Percentiles rank a stretch among this genome's conserved stretches.
phyloP scores from a whole-genome alignment of 2,329 filamentous ascomycete genomes.

The Aspergillus flavus region DNA sequence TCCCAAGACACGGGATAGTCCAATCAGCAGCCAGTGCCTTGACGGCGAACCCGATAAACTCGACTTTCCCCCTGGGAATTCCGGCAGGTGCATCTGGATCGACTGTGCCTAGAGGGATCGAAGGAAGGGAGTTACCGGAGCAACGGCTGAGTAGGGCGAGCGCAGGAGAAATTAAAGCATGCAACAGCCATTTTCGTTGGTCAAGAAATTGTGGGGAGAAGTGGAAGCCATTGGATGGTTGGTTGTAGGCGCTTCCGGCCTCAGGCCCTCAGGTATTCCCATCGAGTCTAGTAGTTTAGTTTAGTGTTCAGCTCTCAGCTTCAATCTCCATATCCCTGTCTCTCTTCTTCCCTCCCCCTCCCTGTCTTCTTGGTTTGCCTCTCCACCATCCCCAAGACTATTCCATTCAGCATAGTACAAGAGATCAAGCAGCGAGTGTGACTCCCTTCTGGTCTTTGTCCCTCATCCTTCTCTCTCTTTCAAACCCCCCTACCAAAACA shows the following conservation, averaged over 20 bases:
- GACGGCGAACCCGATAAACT: slow-evolving; percentile 9
- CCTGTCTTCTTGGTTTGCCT: not conserved
- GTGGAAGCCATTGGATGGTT: slow-evolving; percentile 5
- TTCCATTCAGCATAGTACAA: not conserved
- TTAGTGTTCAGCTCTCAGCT: not conserved
- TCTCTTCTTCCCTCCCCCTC: not conserved
- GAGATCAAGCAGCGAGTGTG: not conserved
- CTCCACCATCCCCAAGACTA: not conserved
- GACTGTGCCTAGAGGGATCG: slow-evolving; percentile 10
- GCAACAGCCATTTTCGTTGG: not conserved
- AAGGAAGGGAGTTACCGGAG: slow-evolving; percentile 26
- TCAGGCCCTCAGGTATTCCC: slow-evolving; percentile 4
- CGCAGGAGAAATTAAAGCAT: slow-evolving; percentile 3
- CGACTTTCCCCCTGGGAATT: slow-evolving; percentile 9
- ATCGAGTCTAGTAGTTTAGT: not conserved
- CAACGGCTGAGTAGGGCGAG: slow-evolving; percentile 12
- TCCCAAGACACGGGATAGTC: slow-evolving; percentile 3
- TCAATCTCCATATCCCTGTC: not conserved
- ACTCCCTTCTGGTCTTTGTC: not conserved
- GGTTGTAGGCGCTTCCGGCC: not conserved
- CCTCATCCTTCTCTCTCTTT: not conserved
- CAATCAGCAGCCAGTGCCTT: slow-evolving; percentile 16
- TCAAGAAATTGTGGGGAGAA: not conserved
- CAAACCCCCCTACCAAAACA: slow-evolving; percentile 11
- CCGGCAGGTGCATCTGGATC: slow-evolving; percentile 3